Evolutionary conservation across 352 stramenopile genomes (phyloP).

Genomic region (Blastocystis sp.): DNA sequence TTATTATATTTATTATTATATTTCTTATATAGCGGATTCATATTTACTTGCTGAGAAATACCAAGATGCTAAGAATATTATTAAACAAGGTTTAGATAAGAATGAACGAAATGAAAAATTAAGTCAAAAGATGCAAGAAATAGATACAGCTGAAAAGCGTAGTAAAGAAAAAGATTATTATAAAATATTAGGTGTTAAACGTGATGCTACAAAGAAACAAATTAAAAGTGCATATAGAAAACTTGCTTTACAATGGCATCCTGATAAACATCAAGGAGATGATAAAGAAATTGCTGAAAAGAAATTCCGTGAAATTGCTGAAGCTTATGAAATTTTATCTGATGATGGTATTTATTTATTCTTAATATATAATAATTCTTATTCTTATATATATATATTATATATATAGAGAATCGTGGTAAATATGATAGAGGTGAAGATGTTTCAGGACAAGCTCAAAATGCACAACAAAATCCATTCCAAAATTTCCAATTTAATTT

Average conservation of each 20-base stretch:
- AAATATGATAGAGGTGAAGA: constrained; percentile 35
- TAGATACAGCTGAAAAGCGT: constrained; percentile 40
- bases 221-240: constrained; percentile 60
- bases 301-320: constrained; percentile 53
- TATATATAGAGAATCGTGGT: constrained; percentile 11
- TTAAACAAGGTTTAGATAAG: constrained; percentile 52
- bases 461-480: constrained; percentile 17
- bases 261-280: constrained; percentile 49
- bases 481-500: constrained; percentile 11
- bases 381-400: too few relatives aligned
- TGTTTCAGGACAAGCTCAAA: constrained; percentile 5
- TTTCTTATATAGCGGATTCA: constrained; percentile 36
- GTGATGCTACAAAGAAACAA: constrained; percentile 48
- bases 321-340: constrained; percentile 52
- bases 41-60: constrained; percentile 55
- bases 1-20: background rate
- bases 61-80: constrained; percentile 56
- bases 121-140: constrained; percentile 1
- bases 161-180: constrained; percentile 52
- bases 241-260: constrained; percentile 54
- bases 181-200: constrained; percentile 57
- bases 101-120: constrained; percentile 42
- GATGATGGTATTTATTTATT: constrained; percentile 48
- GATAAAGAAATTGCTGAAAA: constrained; percentile 49
- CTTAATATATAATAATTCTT: too few relatives aligned